Evolutionary conservation across 1,284 basidiomycete genomes (phyloP), one percentile per base, ranked within the genome.

Genomic region (Malassezia sp.): DNA sequence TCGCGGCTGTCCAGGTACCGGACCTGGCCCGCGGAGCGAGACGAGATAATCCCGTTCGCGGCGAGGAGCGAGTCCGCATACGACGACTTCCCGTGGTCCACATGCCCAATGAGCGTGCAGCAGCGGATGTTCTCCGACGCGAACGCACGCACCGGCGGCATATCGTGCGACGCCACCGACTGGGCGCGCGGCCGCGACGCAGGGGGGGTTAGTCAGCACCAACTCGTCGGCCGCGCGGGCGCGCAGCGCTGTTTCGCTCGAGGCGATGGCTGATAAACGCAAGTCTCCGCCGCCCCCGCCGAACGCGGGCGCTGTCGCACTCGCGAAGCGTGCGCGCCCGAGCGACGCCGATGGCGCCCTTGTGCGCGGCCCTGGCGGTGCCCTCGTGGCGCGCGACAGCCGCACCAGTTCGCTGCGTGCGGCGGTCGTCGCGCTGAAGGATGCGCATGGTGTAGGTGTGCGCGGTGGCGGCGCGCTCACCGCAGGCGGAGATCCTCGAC

Each of bases 41-140:
- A 74, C 0, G 90, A 95, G 64, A 99, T 96, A 70, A 99, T 96
- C 64, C 89, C 91, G 74, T 97, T 97, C 23, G 91, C 86, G 2
- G 91, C 91, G 14, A 99, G 79, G 2, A 99, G 78, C 15, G 84
- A 82, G 67, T 99, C 93, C 76, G 93, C 91, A 55, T 93, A 83
- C 0, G 89, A 67, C 36, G 65, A 67, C 41, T 70, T 70, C 56
- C 67, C 67, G 43, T 70, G 67, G 53, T 70, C 67, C 27, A 70
- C 65, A 52, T 70, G 67, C 20, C 67, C 67, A 26, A 70, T 65
- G 28, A 70, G 46, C 11, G 67, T 70, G 45, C 60, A 65, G 54
- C 62, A 65, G 17, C 66, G 61, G 46, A 68, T 57, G 44, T 68
- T 64, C 52, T 60, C 50, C 45, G 57, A 61, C 37, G 54, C 52